Evolutionary conservation across 257 asterid genomes (phyloP), one percentile per base, ranked within the genome.

Genomic region (Salvia rosmarinus): DNA sequence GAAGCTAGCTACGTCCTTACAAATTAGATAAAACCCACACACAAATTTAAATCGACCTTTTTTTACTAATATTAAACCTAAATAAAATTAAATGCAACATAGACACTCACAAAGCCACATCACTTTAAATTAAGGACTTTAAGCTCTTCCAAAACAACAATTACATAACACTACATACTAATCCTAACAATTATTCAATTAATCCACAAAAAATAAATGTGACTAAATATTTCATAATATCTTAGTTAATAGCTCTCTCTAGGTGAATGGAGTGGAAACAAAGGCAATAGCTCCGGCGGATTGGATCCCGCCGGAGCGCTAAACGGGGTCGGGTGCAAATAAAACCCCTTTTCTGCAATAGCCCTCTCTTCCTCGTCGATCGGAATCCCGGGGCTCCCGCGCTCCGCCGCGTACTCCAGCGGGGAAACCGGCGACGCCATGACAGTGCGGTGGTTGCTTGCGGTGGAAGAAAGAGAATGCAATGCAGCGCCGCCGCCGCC

Each of bases 381-480:
- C 43, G 86, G 83, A 13, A 86, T 68, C 34, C 39, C 73, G 6
- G 94, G 85, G 44, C 87, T 84, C 14, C 79, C 84, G 28, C 83
- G 78, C 63, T 73, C 83, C 70, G 73, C 79, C 74, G 69, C 13
- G 35, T 74, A 66, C 67, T 90, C 95, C 52, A 87, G 47, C 28
- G 90, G 85, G 6, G 95, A 89, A 9, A 87, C 90, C 5, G 96
- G 97, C 4, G 97, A 91, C 6, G 65, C 79, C 89, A 83, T 77
- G 5, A 82, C 68, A 72, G 37, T 28, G 72, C 73, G 67, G 20
- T 62, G 68, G 61, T 30, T 62, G 49, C 75, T 75, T 2, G 77
- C 30, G 2, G 78, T 25, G 10, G 65, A 14, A 58, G 75, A 25
- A 32, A 39, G 73, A 9, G 84, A 78, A 74, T 72, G 69, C 34